Evolutionary conservation across 2,329 filamentous ascomycete species (phyloP), one percentile per base, ranked within the genome.

Genomic region (Aspergillus floridensis): DNA sequence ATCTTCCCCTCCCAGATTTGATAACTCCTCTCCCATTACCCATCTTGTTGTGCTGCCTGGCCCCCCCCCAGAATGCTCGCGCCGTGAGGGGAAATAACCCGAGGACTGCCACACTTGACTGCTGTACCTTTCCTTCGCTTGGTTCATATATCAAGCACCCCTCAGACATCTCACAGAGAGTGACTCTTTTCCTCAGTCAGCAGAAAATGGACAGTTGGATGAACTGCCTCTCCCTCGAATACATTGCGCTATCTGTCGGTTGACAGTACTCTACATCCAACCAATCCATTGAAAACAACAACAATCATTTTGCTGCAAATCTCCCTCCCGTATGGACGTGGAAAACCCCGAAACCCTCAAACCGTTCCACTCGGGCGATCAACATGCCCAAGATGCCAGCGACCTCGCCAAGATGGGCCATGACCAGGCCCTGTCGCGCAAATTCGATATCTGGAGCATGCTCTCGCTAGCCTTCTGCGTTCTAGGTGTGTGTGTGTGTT

Each of bases 381-480:
- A 75, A 62, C 68, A 66, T 64, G 67, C 71, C 11, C 72, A 77
- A 60, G 77, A 79, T 76, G 77, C 76, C 21, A 71, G 69, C 49
- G 73, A 76, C 54, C 71, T 80, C 53, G 76, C 75, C 2, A 72
- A 70, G 10, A 69, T 79, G 64, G 78, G 78, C 62, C 77, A 79
- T 64, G 70, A 74, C 65, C 75, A 79, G 69, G 74, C 74, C 49
- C 66, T 80, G 32, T 71, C 72, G 10, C 74, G 78, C 12, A 79
- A 85, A 64, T 86, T 86, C 67, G 77, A 77, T 67, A 70, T 80
- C 6, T 81, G 78, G 80, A 84, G 82, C 69, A 84, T 86, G 82
- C 75, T 86, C 11, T 80, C 82, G 21, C 76, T 86, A 21, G 81
- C 83, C 29, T 84, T 86, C 60, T 83, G 79, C 59, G 81, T 86